Percentiles rank a stretch among this genome's conserved stretches.
phyloP scores from a whole-genome alignment of 768 basidiomycete genomes.

The Amanita molliuscula region DNA sequence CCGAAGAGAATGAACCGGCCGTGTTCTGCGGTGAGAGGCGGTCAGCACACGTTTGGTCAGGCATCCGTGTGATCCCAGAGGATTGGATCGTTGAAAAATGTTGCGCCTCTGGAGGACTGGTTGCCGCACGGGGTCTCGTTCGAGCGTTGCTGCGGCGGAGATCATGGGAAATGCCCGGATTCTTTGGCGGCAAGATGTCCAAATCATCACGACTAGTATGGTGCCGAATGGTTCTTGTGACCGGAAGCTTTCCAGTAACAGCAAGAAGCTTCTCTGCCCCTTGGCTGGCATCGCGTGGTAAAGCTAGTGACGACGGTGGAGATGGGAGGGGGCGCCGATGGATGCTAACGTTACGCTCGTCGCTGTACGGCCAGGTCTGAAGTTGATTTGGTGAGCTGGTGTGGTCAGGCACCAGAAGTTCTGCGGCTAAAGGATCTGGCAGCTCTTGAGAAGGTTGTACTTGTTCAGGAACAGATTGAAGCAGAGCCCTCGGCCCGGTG shows the following conservation, averaged over 20 bases:
- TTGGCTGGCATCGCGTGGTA: neutral
- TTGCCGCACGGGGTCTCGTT: neutral
- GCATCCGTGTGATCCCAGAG: neutral
- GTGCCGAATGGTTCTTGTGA: constrained; percentile 5
- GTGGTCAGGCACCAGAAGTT: neutral
- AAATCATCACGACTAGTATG: neutral
- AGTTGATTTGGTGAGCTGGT: neutral
- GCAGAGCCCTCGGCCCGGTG: neutral
- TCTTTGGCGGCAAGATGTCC: neutral
- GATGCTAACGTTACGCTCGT: neutral
- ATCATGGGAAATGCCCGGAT: neutral
- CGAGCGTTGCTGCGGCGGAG: constrained; percentile 3
- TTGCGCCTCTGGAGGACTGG: neutral
- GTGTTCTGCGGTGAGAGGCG: neutral
- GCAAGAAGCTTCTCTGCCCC: neutral
- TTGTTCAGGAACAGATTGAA: constrained; percentile 1
- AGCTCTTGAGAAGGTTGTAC: neutral
- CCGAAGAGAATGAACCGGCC: neutral
- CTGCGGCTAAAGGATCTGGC: constrained; percentile 1
- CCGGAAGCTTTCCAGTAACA: neutral
- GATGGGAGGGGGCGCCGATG: constrained; percentile 3
- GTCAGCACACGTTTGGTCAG: neutral
- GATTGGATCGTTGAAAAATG: neutral
- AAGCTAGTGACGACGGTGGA: neutral
- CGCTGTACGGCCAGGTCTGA: neutral